These are phyloP conservation scores for Phoma sp. DNA, from an alignment of 2,329 filamentous ascomycete genomes.

Conservation along the genomic window DNA sequence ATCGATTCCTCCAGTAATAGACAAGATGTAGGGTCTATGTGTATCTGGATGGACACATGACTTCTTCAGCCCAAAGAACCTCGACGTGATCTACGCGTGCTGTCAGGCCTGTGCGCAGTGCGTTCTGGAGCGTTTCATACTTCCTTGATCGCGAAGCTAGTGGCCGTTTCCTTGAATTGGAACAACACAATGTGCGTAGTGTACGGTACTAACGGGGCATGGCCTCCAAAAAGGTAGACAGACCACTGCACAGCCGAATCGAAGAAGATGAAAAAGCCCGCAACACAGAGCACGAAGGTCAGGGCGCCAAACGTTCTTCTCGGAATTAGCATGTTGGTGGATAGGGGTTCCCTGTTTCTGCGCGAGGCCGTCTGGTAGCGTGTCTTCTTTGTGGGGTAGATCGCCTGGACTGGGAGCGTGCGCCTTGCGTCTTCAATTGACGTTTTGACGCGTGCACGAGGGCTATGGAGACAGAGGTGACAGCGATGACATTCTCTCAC, in stretches of 20 bases:
- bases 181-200: slow-evolving; percentile 43
- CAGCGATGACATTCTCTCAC: slow-evolving; percentile 5
- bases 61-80: slow-evolving; percentile 40
- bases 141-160: slow-evolving; percentile 36
- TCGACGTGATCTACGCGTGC: slow-evolving; percentile 32
- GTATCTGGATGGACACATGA: slow-evolving; percentile 38
- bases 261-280: slow-evolving; percentile 26
- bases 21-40: slow-evolving; percentile 34
- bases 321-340: slow-evolving; percentile 29
- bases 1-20: slow-evolving; percentile 41
- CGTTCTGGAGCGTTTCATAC: slow-evolving; percentile 19
- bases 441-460: slow-evolving; percentile 3
- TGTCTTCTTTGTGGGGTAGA: slow-evolving; percentile 11
- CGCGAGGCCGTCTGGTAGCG: slow-evolving; percentile 10
- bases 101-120: slow-evolving; percentile 16
- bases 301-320: slow-evolving; percentile 28
- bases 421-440: slow-evolving; percentile 12
- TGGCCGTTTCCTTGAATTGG: slow-evolving; percentile 40
- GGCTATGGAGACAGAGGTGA: neutral
- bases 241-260: slow-evolving; percentile 26
- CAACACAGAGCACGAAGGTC: slow-evolving; percentile 17
- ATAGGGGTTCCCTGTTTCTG: slow-evolving; percentile 11
- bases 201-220: slow-evolving; percentile 26
- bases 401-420: slow-evolving; percentile 6
- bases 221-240: slow-evolving; percentile 23